Evolutionary conservation across 805 yeast genomes (phyloP), one percentile per base, ranked within the genome.

Genomic region (Myxozyma kluyveri): DNA sequence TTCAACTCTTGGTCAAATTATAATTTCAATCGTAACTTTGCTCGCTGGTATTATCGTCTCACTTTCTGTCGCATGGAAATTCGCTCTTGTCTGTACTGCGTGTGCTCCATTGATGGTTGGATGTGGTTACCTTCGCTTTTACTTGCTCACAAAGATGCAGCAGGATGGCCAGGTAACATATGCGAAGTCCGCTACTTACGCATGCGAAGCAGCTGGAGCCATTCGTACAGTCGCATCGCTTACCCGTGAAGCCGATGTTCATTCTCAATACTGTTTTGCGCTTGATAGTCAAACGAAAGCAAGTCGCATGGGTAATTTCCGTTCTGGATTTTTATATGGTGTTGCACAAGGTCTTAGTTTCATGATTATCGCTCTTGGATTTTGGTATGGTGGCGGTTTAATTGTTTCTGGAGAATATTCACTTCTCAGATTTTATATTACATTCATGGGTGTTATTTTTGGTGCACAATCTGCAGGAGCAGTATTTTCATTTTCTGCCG

Each of bases 381-480:
- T 73, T 63, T 72, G 76, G 76, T 73, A 70, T 58, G 76, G 76
- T 4, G 57, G 73, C 3, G 64, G 69, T 7, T 60, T 68, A 35
- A 42, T 72, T 60, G 60, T 65, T 35, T 65, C 64, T 23, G 63
- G 58, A 17, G 64, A 61, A 38, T 65, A 65, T 22, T 58, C 63
- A 6, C 51, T 69, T 4, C 59, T 65, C 46, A 66, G 65, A 40
- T 73, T 71, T 62, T 73, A 64, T 45, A 71, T 70, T 21, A 70
- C 72, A 14, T 73, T 69, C 54, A 65, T 67, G 50, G 63, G 69
- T 23, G 63, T 72, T 33, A 65, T 69, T 6, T 64, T 72, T 27
- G 76, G 76, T 43, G 70, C 75, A 1, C 76, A 72, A 52, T 62
- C 72, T 3, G 76, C 76, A 17, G 76, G 75, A 22, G 50, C 63